Conservation (phyloP, 2,329 filamentous ascomycete species). For the Exophiala dermatitidis region DNA sequence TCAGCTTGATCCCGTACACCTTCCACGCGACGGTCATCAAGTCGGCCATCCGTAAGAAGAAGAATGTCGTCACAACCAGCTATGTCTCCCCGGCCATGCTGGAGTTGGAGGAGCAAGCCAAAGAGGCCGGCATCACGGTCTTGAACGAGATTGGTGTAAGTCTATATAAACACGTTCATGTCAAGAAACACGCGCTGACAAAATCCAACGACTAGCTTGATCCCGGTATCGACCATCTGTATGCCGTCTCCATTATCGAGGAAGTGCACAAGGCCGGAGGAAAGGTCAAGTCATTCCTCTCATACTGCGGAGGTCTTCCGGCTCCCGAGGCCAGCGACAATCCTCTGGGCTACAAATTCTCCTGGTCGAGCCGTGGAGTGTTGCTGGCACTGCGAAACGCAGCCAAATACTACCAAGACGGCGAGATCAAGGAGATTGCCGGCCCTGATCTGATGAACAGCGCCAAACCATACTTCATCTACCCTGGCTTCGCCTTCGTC, state of each 20-base stretch:
- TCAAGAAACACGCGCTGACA: too few species aligned
- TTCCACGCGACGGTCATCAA: slow-evolving; percentile 87
- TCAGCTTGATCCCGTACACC: slow-evolving; percentile 83
- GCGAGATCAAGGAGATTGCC: slow-evolving; percentile 48
- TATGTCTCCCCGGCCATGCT: slow-evolving; percentile 91
- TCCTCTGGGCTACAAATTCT: background rate
- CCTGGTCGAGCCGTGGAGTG: slow-evolving; percentile 56
- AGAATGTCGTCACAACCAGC: slow-evolving; percentile 89
- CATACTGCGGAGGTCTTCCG: slow-evolving; percentile 75
- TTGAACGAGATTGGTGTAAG: slow-evolving; percentile 89
- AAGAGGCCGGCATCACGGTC: slow-evolving; percentile 89
- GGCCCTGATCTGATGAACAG: slow-evolving; percentile 66
- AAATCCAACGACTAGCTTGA: slow-evolving; percentile 1
- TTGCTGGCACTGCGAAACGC: slow-evolving; percentile 78
- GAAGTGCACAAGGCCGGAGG: slow-evolving; percentile 81
- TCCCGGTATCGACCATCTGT: slow-evolving; percentile 45
- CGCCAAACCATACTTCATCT: slow-evolving; percentile 86
- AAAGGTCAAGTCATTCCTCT: slow-evolving; percentile 74
- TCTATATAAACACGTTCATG: background rate
- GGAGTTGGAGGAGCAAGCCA: slow-evolving; percentile 73
- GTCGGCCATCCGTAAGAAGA: slow-evolving; percentile 86
- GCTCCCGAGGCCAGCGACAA: slow-evolving; percentile 35
- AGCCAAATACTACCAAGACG: slow-evolving; percentile 76
- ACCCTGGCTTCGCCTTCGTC: slow-evolving; percentile 77
- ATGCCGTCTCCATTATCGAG: slow-evolving; percentile 80